phyloP scores from a whole-genome alignment of 139 green algal species.

The Tetraselmis striata region DNA sequence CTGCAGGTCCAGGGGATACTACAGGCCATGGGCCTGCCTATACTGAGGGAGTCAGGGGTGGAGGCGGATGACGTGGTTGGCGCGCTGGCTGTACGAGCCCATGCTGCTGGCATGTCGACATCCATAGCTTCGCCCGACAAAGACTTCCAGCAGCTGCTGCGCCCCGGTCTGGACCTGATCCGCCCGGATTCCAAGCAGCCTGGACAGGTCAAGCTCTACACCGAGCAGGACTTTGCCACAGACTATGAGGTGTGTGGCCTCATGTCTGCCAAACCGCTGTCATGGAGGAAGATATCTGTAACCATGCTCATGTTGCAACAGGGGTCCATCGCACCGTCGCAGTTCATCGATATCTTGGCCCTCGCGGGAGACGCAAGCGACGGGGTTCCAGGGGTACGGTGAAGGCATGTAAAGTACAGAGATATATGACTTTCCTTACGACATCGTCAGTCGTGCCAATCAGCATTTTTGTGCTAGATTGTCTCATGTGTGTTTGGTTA shows the following conservation, averaged over 20 bases:
- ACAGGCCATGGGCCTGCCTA: constrained; percentile 33
- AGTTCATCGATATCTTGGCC: background rate
- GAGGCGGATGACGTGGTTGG: constrained; percentile 69
- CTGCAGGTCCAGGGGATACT: constrained; percentile 29
- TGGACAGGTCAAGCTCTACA: constrained; percentile 24
- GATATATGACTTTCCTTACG: too few species aligned
- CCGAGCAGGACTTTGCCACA: constrained; percentile 25
- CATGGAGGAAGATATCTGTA: too few species aligned
- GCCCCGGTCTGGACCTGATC: constrained; percentile 45
- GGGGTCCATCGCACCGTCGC: background rate
- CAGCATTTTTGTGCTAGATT: too few species aligned
- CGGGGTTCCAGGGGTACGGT: background rate
- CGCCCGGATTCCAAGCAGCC: constrained; percentile 32
- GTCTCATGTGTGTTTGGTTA: too few species aligned
- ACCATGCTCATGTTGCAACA: too few species aligned
- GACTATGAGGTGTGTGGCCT: constrained; percentile 4
- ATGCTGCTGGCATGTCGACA: constrained; percentile 37
- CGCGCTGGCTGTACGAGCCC: constrained; percentile 30
- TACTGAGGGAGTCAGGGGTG: constrained; percentile 44
- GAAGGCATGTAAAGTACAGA: too few species aligned
- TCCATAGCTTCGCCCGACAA: constrained; percentile 60
- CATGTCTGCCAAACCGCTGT: too few species aligned
- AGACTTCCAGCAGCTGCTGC: constrained; percentile 67
- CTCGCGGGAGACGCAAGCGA: background rate
- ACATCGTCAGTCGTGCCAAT: too few species aligned